Conservation (phyloP, 768 basidiomycete species). For the Sporobolomyces roseus region DNA sequence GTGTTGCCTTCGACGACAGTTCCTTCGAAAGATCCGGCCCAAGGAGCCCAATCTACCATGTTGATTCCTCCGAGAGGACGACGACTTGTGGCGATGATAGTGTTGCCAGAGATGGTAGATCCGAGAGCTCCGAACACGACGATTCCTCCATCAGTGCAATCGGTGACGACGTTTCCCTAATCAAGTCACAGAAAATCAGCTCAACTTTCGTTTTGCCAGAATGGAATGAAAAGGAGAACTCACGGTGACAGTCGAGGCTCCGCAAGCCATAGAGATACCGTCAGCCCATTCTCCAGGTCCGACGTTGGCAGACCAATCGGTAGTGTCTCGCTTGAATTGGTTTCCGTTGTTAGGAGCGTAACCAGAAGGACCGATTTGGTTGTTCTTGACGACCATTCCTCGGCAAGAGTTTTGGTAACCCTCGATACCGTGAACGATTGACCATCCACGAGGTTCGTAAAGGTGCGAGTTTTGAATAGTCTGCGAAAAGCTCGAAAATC, state of each 20-base stretch:
- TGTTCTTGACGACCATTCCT: conserved; percentile 41
- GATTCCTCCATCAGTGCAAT: conserved; percentile 45
- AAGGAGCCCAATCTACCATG: conserved; percentile 41
- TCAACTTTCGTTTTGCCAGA: no score
- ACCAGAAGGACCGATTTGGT: conserved; percentile 42
- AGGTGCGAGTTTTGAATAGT: conserved; percentile 38
- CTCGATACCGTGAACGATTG: conserved; percentile 42
- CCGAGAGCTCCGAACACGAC: conserved; percentile 45
- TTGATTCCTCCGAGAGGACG: conserved; percentile 40
- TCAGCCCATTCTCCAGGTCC: conserved; percentile 42
- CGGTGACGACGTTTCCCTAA: conserved; percentile 45
- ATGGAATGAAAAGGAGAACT: no score
- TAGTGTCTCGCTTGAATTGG: conserved; percentile 32
- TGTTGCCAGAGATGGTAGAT: conserved; percentile 41
- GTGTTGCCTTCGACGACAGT: conserved; percentile 44
- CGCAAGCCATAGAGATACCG: conserved; percentile 45
- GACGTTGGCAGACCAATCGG: conserved; percentile 8
- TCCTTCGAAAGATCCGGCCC: conserved; percentile 34
- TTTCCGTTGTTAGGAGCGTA: conserved; percentile 32
- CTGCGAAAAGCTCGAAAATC: not conserved
- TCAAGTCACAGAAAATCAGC: no score
- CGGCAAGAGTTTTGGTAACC: conserved; percentile 33
- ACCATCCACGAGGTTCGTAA: conserved; percentile 46
- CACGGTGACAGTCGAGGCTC: conserved; percentile 37
- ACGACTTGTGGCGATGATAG: conserved; percentile 29